Evolutionary conservation across 2,329 filamentous ascomycete genomes (phyloP), one percentile per base, ranked within the genome.

Genomic region (Colletotrichum liriopes): DNA sequence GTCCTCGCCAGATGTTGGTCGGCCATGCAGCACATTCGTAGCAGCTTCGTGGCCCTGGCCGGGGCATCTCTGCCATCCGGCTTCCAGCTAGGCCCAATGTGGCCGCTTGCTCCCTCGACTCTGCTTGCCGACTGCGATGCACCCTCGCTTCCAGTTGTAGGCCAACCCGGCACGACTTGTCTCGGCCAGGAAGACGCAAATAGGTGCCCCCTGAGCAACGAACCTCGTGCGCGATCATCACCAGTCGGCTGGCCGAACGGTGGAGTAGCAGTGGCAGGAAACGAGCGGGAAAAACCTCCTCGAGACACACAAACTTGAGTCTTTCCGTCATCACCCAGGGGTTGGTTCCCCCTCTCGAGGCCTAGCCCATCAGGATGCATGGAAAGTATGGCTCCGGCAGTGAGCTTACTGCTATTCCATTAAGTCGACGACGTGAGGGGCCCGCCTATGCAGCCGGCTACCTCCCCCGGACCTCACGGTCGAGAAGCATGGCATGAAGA

Each of bases 131-230:
- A 39, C 37, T 69, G 39, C 39, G 66, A 43, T 60, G 29, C 32
- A 18, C 55, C 61, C 49, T 73, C 71, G 71, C 61, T 66, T 66
- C 18, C 71, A 71, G 26, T 73, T 73, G 67, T 60, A 58, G 39
- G 37, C 35, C 37, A 35, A 37, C 52, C 65, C 69, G 69, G 59
- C 65, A 59, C 65, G 32, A 72, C 43, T 56, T 41, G 47, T 61
- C 59, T 29, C n/a, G 54, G 23, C 58, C 37, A 47, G 69, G 69
- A 72, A 72, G 29, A 60, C 54, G 23, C 52, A 65, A 59, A 55
- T 65, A 69, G 59, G 54, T 32, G 52, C 45, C 69, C 58, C 69
- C 69, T 69, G 65, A 60, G 52, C 52, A 23, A 45, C 52, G n/a
- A 60, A 43, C 54, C 54, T 59, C 65, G 65, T 69, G 65, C 65